phyloP scores from a whole-genome alignment of 192 early-diverging fungal species.

The Mortierella hygrophila region DNA sequence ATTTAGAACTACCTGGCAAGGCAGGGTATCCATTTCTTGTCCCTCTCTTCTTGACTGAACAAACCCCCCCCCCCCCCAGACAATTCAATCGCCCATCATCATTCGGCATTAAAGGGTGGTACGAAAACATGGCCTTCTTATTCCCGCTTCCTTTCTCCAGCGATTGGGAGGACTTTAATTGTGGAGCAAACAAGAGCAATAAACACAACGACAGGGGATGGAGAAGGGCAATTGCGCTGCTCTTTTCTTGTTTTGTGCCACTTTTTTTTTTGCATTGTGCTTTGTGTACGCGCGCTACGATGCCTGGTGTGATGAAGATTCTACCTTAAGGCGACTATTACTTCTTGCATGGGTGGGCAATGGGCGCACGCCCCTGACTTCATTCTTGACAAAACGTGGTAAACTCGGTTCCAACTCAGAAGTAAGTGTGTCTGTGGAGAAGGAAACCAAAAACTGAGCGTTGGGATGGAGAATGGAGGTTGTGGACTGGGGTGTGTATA shows the following conservation, averaged over 20 bases:
- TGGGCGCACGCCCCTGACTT: background rate
- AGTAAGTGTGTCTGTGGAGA: background rate
- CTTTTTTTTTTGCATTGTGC: background rate
- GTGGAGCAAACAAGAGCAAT: background rate
- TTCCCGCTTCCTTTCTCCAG: too few species aligned
- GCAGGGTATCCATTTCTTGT: too few species aligned
- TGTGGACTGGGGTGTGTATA: background rate
- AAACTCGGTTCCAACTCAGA: background rate
- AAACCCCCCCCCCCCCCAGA: too few species aligned
- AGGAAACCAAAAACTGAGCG: background rate
- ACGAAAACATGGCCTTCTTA: too few species aligned
- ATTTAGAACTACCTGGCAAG: too few species aligned
- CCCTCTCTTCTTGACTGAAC: too few species aligned
- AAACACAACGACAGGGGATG: background rate
- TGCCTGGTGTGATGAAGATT: background rate
- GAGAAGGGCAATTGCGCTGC: background rate
- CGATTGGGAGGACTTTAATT: background rate
- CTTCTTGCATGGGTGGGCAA: background rate
- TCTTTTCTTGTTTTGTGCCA: background rate
- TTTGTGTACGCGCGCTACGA: background rate
- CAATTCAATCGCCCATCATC: too few species aligned
- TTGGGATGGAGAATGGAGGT: background rate
- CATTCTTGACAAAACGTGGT: background rate
- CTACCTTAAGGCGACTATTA: slow-evolving; percentile 2
- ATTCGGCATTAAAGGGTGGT: too few species aligned